Conservation (phyloP, 73 alveolate genomes). For the Durusdinium trenchii region DNA sequence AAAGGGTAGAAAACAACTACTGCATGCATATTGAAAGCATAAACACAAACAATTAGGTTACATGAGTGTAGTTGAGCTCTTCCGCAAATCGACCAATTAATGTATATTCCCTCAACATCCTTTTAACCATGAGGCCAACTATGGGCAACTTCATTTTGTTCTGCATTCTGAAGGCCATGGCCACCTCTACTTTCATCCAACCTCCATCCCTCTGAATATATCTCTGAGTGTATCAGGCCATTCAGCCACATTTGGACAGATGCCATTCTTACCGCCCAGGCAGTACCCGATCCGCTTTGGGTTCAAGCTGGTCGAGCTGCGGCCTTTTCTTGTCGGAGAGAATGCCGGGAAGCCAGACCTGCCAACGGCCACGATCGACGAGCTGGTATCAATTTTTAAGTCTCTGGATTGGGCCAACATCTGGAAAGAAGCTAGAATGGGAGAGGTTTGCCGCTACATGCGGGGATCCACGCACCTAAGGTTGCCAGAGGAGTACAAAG, state of each 20-base stretch:
- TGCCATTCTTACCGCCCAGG: neutral
- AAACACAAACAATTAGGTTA: too few species aligned
- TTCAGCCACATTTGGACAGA: too few species aligned
- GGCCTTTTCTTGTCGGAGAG: neutral
- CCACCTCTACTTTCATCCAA: neutral
- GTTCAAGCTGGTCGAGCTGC: neutral
- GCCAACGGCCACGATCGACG: neutral
- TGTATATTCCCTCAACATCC: neutral
- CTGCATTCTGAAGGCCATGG: too few species aligned
- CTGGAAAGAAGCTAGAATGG: neutral
- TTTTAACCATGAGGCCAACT: neutral
- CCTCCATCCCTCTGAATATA: neutral
- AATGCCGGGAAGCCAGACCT: neutral
- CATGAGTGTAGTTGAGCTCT: too few species aligned
- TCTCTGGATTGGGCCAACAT: neutral
- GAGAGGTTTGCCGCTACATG: neutral
- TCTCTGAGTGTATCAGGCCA: neutral
- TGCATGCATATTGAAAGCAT: too few species aligned
- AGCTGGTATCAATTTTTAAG: neutral
- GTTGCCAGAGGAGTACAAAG: neutral
- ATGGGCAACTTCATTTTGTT: neutral
- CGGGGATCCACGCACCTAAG: neutral
- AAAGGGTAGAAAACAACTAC: too few species aligned
- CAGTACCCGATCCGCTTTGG: neutral
- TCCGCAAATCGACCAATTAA: too few species aligned